Evolutionary conservation across 148 eudicot species (phyloP).

Genomic region (Spergularia marina): DNA sequence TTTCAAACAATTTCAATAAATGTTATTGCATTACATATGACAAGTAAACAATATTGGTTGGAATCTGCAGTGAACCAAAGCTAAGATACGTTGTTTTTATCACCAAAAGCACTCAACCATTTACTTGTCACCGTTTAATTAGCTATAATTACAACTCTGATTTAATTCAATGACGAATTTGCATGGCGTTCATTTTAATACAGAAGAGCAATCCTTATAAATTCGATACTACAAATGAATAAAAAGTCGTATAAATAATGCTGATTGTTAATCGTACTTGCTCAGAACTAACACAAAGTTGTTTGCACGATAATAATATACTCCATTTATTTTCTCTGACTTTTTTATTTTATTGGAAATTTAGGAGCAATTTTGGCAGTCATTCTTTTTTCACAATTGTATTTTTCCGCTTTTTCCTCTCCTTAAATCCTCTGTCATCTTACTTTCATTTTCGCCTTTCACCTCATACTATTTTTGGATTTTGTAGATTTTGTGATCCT

Average conservation of each 20-base stretch:
- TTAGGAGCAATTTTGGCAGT: neutral
- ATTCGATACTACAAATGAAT: neutral
- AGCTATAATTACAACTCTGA: too few species aligned
- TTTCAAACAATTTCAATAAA: too few species aligned
- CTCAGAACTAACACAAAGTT: constrained; percentile 1
- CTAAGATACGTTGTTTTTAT: too few species aligned
- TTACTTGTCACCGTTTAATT: too few species aligned
- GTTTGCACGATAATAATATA: constrained; percentile 8
- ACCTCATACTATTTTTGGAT: constrained; percentile 14
- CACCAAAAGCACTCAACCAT: too few species aligned
- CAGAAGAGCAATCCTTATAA: neutral
- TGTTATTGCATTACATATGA: too few species aligned
- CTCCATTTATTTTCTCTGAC: neutral
- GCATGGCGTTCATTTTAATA: neutral
- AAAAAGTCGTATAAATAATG: too few species aligned
- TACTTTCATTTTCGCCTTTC: neutral
- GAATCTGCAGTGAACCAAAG: too few species aligned
- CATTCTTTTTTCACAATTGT: constrained; percentile 12
- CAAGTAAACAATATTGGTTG: too few species aligned
- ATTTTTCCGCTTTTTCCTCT: constrained; percentile 23
- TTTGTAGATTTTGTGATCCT: constrained; percentile 9
- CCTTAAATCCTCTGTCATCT: neutral
- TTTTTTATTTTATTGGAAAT: neutral
- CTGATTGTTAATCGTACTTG: too few species aligned
- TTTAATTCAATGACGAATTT: neutral